Evolutionary conservation across 768 basidiomycete genomes (phyloP), one percentile per base, ranked within the genome.

Genomic region (Tylopilus plumbeoviolaceoides): DNA sequence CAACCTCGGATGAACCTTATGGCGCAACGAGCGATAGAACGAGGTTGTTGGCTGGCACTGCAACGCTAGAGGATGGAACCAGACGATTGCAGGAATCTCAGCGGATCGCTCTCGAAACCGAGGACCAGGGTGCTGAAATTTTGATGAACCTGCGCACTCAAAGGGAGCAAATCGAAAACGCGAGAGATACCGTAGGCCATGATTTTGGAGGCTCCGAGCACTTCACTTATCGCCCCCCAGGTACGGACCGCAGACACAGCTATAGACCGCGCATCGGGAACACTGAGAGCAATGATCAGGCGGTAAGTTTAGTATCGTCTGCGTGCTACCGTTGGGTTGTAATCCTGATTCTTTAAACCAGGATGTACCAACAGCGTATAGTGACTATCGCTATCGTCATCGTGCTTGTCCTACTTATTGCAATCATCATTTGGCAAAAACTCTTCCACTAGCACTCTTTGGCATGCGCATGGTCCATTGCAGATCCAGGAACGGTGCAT

Each of bases 351-450:
- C 42, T 73, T 63, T 67, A 33, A 45, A 30, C 17, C 23, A 99
- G 97, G 74, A 97, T 98, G 92, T 94, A 98, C 68, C 93, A 97
- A 70, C 95, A 99, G 63, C 87, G 91, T 48, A 79, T 90, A 44
- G 79, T 97, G 44, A 98, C 94, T 6, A 88, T 72, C 36, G 87
- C 81, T 38, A 98, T 98, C 61, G 87, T 99, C 52, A 72, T 76
- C 51, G 82, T 98, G 27, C 85, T 98, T 33, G 73, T 95, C 47
- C 65, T 94, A 4, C 81, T 98, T 45, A 95, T 98, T 57, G 74
- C 74, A 23, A 75, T 94, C 59, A 86, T 95, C 50, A 67, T 90
- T 7, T 93, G 87, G 83, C 82, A 82, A 65, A 95, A 95, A 67
- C 70, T 83, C 21, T 71, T 83, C 49, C 76, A 75, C 58, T 78